A percentile compares a stretch with the other conserved stretches of the same genome.
phyloP scores from a whole-genome alignment of 192 early-diverging fungal species.

The Podila horticola region DNA sequence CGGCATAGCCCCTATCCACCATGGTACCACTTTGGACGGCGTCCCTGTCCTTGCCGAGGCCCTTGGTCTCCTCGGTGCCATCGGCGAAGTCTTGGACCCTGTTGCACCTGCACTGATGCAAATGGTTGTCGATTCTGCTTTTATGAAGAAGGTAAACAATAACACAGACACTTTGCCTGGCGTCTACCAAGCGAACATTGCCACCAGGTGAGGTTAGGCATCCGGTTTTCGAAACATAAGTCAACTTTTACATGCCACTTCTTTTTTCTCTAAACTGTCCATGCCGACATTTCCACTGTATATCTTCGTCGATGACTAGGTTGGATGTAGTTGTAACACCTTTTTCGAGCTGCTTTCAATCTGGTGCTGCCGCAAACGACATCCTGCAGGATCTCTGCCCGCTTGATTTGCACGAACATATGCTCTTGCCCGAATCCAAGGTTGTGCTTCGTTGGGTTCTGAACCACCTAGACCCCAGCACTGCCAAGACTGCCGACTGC shows the following conservation, averaged over 20 bases:
- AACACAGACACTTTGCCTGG: constrained; percentile 18
- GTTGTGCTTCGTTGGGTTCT: constrained; percentile 1
- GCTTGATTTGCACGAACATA: not conserved
- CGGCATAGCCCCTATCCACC: constrained; percentile 33
- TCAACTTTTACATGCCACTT: too few species aligned
- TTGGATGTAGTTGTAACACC: not conserved
- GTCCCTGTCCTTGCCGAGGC: constrained; percentile 24
- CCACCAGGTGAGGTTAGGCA: constrained; percentile 2
- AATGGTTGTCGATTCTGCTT: constrained; percentile 6
- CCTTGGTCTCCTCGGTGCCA: constrained; percentile 3
- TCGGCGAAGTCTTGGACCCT: constrained; percentile 15
- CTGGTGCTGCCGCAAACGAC: not conserved
- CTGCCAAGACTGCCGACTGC: not conserved
- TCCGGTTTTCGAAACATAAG: too few species aligned
- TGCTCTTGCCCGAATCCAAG: not conserved
- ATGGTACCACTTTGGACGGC: constrained; percentile 26
- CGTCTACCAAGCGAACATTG: constrained; percentile 28
- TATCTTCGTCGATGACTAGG: too few species aligned
- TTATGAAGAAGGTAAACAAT: constrained; percentile 28
- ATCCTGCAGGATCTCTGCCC: constrained; percentile 7
- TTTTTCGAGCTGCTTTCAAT: not conserved
- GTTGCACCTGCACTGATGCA: not conserved
- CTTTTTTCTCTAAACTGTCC: too few species aligned
- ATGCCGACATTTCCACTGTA: too few species aligned
- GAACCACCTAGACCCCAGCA: constrained; percentile 8